Conservation (phyloP, 1,284 basidiomycete species). For the Ganoderma meredithae region DNA sequence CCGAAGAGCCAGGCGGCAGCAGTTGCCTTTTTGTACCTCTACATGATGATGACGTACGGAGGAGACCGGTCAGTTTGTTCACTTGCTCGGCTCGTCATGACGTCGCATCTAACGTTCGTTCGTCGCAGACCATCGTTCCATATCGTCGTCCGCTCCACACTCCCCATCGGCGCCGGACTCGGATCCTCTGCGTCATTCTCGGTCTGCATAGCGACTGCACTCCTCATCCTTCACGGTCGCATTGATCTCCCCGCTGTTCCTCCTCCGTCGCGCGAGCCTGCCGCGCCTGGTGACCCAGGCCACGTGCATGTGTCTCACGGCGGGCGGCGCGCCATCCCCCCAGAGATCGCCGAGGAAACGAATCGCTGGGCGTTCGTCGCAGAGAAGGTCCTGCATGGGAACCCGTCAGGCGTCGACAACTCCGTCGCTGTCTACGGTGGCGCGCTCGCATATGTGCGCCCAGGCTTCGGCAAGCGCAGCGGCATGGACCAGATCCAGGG, state of each 20-base stretch:
- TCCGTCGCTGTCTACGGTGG: constrained; percentile 94
- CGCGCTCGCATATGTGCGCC: constrained; percentile 89
- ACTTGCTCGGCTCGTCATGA: background rate
- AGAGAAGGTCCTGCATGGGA: constrained; percentile 98
- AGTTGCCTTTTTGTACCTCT: constrained; percentile 93
- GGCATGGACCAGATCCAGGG: constrained; percentile 88
- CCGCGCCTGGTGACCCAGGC: constrained; percentile 46
- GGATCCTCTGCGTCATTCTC: constrained; percentile 98
- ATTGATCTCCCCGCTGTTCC: constrained; percentile 62
- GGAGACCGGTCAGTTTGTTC: constrained; percentile 58
- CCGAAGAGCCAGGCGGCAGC: constrained; percentile 71
- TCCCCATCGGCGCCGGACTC: constrained; percentile 98
- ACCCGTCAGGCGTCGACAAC: constrained; percentile 98
- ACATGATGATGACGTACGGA: constrained; percentile 78
- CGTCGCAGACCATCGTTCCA: constrained; percentile 71
- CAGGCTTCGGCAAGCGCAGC: constrained; percentile 77
- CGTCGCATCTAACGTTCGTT: background rate
- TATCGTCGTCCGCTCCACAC: constrained; percentile 88
- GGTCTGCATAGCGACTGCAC: constrained; percentile 82
- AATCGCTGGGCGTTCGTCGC: constrained; percentile 95
- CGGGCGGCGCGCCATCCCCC: constrained; percentile 69
- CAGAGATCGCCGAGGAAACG: constrained; percentile 73
- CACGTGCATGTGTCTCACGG: constrained; percentile 70
- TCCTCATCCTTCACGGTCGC: constrained; percentile 77
- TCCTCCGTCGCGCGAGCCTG: constrained; percentile 49